Percentiles rank a stretch among this genome's conserved stretches.
Conservation (phyloP, 1,284 basidiomycete genomes). For the Apiotrichum gracile region DNA sequence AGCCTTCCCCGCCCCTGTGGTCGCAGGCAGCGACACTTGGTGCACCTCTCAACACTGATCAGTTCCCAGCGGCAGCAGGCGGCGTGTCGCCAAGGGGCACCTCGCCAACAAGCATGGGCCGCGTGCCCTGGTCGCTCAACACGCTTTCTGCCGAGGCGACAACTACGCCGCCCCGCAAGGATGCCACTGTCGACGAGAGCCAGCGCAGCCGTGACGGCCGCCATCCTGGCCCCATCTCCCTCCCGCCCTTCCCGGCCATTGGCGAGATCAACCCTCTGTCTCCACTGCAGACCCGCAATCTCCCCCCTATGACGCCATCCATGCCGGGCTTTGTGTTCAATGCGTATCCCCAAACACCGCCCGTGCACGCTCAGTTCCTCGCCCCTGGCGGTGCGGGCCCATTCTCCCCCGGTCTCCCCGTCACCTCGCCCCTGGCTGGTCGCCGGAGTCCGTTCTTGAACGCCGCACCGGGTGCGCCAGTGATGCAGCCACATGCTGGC, state of each 20-base stretch:
- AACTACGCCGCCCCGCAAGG: slow-evolving; percentile 1
- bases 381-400: slow-evolving; percentile 41
- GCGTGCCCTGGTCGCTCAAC: slow-evolving; percentile 27
- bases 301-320: slow-evolving; percentile 48
- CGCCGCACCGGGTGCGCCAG: slow-evolving; percentile 46
- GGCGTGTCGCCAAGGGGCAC: slow-evolving; percentile 2
- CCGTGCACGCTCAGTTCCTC: slow-evolving; percentile 37
- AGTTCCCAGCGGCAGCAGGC: not conserved
- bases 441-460: slow-evolving; percentile 45
- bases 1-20: slow-evolving; percentile 7
- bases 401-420: slow-evolving; percentile 44
- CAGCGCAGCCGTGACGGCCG: too few species aligned
- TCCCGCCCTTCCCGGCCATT: slow-evolving; percentile 35
- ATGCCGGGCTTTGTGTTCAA: slow-evolving; percentile 49
- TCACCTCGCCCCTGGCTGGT: slow-evolving; percentile 36
- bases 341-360: slow-evolving; percentile 45
- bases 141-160: slow-evolving; percentile 3
- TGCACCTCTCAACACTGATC: not conserved
- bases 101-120: not conserved
- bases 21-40: not conserved
- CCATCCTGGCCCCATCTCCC: slow-evolving; percentile 41
- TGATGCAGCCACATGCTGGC: slow-evolving; percentile 27
- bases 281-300: slow-evolving; percentile 37
- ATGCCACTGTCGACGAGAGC: not conserved
- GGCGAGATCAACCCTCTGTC: slow-evolving; percentile 32